Evolutionary conservation across 2,329 filamentous ascomycete genomes (phyloP).

Genomic region (Penicillium sp.): DNA sequence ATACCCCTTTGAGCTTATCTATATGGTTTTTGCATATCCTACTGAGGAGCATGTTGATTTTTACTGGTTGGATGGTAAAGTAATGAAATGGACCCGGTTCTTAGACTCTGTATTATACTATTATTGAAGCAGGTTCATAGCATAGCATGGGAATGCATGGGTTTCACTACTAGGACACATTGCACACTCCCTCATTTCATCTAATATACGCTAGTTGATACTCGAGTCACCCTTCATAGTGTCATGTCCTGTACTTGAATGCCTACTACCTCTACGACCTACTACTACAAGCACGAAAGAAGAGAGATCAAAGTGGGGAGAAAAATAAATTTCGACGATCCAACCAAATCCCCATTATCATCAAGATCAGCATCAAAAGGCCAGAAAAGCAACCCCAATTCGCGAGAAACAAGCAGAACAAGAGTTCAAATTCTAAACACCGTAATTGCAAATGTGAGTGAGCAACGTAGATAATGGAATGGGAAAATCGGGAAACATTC

Average conservation of each 20-base stretch:
- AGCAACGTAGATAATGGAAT: conserved; percentile 5
- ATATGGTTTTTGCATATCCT: neutral
- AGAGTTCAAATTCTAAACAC: conserved; percentile 3
- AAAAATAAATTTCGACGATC: conserved; percentile 5
- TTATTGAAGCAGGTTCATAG: neutral
- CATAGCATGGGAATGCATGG: neutral
- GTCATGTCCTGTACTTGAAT: neutral
- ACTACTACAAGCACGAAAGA: neutral
- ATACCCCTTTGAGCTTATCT: neutral
- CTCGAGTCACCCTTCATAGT: too few species aligned
- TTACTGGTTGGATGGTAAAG: neutral
- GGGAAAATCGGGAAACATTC: neutral
- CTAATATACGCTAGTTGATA: too few species aligned
- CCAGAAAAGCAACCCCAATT: neutral
- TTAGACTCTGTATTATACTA: neutral
- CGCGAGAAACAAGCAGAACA: neutral
- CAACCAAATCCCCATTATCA: neutral
- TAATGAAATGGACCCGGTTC: neutral
- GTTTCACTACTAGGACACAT: neutral
- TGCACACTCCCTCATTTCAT: too few species aligned
- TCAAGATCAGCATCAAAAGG: neutral
- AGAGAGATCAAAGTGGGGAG: neutral
- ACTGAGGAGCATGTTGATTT: too few species aligned
- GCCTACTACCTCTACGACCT: neutral
- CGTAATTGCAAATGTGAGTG: neutral